A percentile compares a stretch with the other conserved stretches of the same genome.
phyloP scores from a whole-genome alignment of 164 flowering plant species.

The Echeveria elegans region DNA sequence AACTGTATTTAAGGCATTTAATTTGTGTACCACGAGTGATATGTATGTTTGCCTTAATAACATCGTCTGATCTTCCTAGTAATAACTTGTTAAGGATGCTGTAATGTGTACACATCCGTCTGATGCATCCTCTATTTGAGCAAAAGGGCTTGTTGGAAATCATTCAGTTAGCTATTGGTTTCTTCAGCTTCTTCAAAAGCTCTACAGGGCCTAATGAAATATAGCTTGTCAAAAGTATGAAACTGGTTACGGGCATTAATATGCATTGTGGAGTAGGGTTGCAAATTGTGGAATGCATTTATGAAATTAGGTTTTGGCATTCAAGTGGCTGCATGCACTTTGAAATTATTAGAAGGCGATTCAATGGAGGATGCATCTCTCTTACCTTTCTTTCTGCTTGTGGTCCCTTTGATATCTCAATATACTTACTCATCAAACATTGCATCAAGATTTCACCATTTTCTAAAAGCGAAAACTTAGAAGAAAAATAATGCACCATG shows the following conservation, averaged over 20 bases:
- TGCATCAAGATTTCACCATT: not conserved
- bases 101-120: not conserved
- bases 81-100: not conserved
- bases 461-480: not conserved
- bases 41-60: not conserved
- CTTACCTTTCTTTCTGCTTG: not conserved
- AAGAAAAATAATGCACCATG: conserved; percentile 4
- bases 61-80: not conserved
- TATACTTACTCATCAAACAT: not conserved
- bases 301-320: conserved; percentile 7
- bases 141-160: not conserved
- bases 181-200: not conserved
- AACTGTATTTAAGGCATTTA: not conserved
- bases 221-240: conserved; percentile 5
- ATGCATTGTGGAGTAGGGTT: conserved; percentile 1
- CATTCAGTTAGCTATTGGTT: not conserved
- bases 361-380: not conserved
- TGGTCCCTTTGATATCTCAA: conserved; percentile 4
- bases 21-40: not conserved
- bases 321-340: conserved; percentile 6
- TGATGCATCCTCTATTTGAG: conserved; percentile 2
- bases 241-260: not conserved
- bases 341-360: not conserved
- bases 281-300: conserved; percentile 4
- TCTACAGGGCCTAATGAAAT: not conserved